Base-by-base conservation (phyloP, 1,284 basidiomycete genomes). In the Amylostereum areolatum region DNA sequence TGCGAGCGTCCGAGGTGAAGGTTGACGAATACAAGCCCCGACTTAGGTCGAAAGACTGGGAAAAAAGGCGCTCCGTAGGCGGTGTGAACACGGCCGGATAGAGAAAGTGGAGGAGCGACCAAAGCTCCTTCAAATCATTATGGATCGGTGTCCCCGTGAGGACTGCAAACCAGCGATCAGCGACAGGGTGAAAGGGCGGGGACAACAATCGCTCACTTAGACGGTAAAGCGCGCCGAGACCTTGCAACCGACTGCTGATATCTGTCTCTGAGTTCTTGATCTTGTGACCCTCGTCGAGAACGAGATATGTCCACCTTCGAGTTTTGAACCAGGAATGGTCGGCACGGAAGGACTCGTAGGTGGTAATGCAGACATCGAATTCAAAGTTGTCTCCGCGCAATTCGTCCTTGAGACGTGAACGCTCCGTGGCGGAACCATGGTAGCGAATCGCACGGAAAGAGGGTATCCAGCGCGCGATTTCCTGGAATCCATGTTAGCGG, bases 131-230 rank as follows among this genome's bases (percentile, higher is more conserved):
- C 7, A 83, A 62, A 52, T 84, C 79, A 54, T 83, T 83, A 53
- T 84, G 81, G 0, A 84, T 69, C 0, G 81, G 82, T 0, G 81
- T 83, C 2, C 81, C 81, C 0, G 78, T 82, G 34, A 83, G 64
- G 50, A 83, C 78, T 80, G 44, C 18, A 48, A 28, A 47, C 24
- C 3, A 43, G 36, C 28, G 5, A n/a, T 32, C 9, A 45, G 28
- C 29, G 45, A 24, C 36, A n/a, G n/a, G 25, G 28, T 9, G 47
- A 12, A 25, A 8, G 4, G 31, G 18, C 6, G 24, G 45, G 45
- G 49, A n/a, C 18, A 50, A 41, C 12, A 4, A 46, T 9, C 9
- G 57, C 66, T 37, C 51, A 78, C 77, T 73, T 28, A 83, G 59
- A 43, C 81, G 69, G 60, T 74, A 72, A 43, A 75, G 52, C 7